phyloP scores from a whole-genome alignment of 352 stramenopile genomes.

The Halophytophthora polymorphica region DNA sequence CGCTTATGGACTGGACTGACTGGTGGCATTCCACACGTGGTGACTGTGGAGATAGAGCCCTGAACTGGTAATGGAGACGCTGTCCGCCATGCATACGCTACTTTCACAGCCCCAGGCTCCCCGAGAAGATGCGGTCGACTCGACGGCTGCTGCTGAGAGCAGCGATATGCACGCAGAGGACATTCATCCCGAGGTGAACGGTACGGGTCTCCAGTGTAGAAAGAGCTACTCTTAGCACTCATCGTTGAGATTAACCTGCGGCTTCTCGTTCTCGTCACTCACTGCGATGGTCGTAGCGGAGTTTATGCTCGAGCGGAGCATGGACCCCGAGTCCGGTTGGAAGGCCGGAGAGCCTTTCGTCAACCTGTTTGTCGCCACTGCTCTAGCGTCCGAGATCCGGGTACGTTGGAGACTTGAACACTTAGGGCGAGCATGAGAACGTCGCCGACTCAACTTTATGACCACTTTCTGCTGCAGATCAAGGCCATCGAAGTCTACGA shows the following conservation, averaged over 20 bases:
- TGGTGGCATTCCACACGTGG: background rate
- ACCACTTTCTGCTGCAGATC: conserved; percentile 19
- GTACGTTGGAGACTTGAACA: conserved; percentile 10
- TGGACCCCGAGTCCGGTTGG: conserved; percentile 23
- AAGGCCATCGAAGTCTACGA: conserved; percentile 23
- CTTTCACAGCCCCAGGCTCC: conserved; percentile 11
- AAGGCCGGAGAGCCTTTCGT: conserved; percentile 53
- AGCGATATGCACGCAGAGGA: conserved; percentile 3
- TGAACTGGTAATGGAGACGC: conserved; percentile 33
- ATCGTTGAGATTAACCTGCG: background rate
- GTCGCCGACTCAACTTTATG: conserved; percentile 16
- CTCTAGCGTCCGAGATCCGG: conserved; percentile 21
- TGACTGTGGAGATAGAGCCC: conserved; percentile 16
- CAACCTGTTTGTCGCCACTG: conserved; percentile 19
- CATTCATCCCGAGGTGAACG: conserved; percentile 40
- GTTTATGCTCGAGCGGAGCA: conserved; percentile 41
- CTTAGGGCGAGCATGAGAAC: conserved; percentile 5
- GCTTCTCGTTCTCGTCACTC: background rate
- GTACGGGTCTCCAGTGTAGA: conserved; percentile 15
- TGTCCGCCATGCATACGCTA: conserved; percentile 25
- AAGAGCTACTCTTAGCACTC: background rate
- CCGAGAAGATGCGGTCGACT: background rate
- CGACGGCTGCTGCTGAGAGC: background rate
- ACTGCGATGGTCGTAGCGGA: conserved; percentile 20
- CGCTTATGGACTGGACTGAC: too few species aligned